phyloP scores from a whole-genome alignment of 768 basidiomycete species.

The Kwoniella bestiolae region DNA sequence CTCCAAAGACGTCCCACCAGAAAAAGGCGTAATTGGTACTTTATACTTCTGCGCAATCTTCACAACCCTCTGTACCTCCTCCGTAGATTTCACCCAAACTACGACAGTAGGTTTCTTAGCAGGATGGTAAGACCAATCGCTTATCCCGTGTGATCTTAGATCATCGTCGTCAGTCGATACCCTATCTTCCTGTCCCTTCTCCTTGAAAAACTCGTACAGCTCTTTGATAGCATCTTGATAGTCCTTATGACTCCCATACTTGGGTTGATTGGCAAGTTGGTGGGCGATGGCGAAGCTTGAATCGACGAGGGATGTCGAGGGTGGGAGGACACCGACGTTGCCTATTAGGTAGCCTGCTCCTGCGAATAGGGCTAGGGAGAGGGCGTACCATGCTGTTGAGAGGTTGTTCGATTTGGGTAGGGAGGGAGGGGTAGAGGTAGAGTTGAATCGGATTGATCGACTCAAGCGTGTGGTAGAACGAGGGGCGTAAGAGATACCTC shows the following conservation, averaged over 20 bases:
- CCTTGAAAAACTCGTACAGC: slow-evolving; percentile 25
- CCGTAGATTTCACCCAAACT: slow-evolving; percentile 64
- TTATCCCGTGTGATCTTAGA: slow-evolving; percentile 46
- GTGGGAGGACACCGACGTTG: slow-evolving; percentile 11
- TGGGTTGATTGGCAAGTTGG: slow-evolving; percentile 40
- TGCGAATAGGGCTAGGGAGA: slow-evolving; percentile 30
- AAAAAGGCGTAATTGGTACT: slow-evolving; percentile 78
- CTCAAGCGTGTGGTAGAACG: background rate
- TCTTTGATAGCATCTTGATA: slow-evolving; percentile 46
- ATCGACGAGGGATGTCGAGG: slow-evolving; percentile 29
- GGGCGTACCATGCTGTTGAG: slow-evolving; percentile 24
- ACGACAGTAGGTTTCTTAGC: slow-evolving; percentile 51
- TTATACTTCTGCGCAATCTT: slow-evolving; percentile 73
- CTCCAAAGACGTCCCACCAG: slow-evolving; percentile 84
- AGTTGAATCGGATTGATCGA: slow-evolving; percentile 8
- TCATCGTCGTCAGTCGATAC: slow-evolving; percentile 48
- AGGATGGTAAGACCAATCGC: slow-evolving; percentile 54
- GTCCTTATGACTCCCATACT: slow-evolving; percentile 36
- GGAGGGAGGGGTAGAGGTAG: slow-evolving; percentile 6
- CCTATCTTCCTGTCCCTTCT: slow-evolving; percentile 38
- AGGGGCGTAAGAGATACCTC: background rate
- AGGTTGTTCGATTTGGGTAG: slow-evolving; percentile 3
- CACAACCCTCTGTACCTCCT: slow-evolving; percentile 80
- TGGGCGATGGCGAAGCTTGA: slow-evolving; percentile 37
- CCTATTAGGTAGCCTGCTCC: slow-evolving; percentile 35